Evolutionary conservation across 495 filamentous ascomycete genomes (phyloP), one percentile per base, ranked within the genome.

Genomic region (Talaromyces stipitatus): DNA sequence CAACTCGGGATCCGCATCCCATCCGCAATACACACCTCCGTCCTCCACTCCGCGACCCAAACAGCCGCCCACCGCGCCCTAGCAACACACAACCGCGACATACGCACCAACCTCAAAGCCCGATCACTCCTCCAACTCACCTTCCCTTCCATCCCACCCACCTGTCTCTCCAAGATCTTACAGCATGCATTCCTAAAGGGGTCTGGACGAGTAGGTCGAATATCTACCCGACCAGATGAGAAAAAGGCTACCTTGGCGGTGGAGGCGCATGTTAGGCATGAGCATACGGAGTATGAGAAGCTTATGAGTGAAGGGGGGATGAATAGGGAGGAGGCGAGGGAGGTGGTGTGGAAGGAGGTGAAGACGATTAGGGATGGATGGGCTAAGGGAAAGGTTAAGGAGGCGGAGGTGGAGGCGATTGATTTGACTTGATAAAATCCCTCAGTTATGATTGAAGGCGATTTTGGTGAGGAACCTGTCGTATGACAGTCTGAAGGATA

Each of bases 251-350:
- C 57, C 2, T 53, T 77, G 27, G 80, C 79, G 3, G 75, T 78
- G 2, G 73, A 79, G 50, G 80, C 80, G 16, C 74, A 82, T 66
- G 70, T 81, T 48, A 69, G 80, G 43, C 79, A 82, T 60, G 63
- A 54, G 1, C 71, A 76, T 58, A 81, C 78, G 0, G 58, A 64
- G 4, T 83, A 81, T 54, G 77, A 81, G 9, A 51, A 41, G 8
- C 54, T 79, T 16, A 64, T 82, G 12, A 3, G n/a, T 7, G 58
- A 62, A 3, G 52, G 56, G 5, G 70, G 68, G 0, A 50, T 51
- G 10, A 50, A 56, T 1, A 64, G 70, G n/a, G 33, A 50, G 1
- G 30, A 64, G 2, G 69, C 69, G 3, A 64, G 72, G 3, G 58
- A 62, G 29, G 30, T 24, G 4, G 71, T 75, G 7, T 67, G 64